Conservation (phyloP, 2,329 filamentous ascomycete genomes). For the Exophiala xenobiotica region DNA sequence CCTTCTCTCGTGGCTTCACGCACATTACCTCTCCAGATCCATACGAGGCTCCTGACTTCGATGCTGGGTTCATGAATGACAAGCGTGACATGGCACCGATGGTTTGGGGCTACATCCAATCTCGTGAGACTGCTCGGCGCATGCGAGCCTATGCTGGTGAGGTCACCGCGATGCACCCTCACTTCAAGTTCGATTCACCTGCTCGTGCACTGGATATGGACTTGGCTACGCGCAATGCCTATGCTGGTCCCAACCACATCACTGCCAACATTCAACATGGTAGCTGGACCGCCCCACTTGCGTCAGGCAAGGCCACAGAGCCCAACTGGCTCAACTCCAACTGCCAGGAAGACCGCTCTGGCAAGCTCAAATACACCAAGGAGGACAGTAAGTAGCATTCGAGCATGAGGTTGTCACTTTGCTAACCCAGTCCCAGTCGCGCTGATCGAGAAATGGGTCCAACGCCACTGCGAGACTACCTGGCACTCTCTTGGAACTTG, state of each 20-base stretch:
- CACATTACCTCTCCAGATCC: slow-evolving; percentile 71
- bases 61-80: slow-evolving; percentile 82
- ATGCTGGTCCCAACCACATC: slow-evolving; percentile 70
- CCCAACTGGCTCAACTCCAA: slow-evolving; percentile 62
- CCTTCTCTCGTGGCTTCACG: slow-evolving; percentile 70
- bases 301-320: slow-evolving; percentile 53
- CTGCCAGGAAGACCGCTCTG: slow-evolving; percentile 47
- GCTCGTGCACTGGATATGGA: slow-evolving; percentile 72
- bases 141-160: slow-evolving; percentile 79
- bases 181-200: slow-evolving; percentile 68
- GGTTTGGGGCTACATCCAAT: slow-evolving; percentile 84
- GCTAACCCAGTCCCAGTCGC: slow-evolving; percentile 36
- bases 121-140: slow-evolving; percentile 72
- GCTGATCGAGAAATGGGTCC: slow-evolving; percentile 67
- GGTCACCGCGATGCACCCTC: slow-evolving; percentile 65
- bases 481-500: slow-evolving; percentile 70
- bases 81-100: slow-evolving; percentile 80
- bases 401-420: background rate
- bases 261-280: slow-evolving; percentile 71
- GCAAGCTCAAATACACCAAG: slow-evolving; percentile 60
- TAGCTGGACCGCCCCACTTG: slow-evolving; percentile 64
- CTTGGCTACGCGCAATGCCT: slow-evolving; percentile 70
- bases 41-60: slow-evolving; percentile 74
- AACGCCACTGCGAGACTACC: slow-evolving; percentile 72
- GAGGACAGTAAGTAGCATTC: slow-evolving; percentile 36